Percentiles rank a stretch among this genome's conserved stretches.
Conservation (phyloP, 192 early-diverging fungal species). For the Neocallimastix lanati region DNA sequence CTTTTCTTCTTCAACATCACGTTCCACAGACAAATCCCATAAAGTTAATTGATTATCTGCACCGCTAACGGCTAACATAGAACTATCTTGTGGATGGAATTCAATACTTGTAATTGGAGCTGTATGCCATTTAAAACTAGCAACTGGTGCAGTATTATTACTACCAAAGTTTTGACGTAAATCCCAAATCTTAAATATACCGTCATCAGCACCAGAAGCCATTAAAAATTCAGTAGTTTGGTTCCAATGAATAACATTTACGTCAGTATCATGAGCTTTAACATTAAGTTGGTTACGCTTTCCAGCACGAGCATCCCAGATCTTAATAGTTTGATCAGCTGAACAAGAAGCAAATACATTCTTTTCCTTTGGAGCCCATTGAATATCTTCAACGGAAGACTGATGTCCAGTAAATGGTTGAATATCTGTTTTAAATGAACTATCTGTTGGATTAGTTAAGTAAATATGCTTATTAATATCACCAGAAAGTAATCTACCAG, state of each 20-base stretch:
- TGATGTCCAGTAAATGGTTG: conserved; percentile 62
- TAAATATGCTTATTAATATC: conserved; percentile 65
- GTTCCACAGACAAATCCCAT: conserved; percentile 96
- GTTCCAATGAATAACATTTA: conserved; percentile 97
- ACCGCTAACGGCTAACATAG: conserved; percentile 72
- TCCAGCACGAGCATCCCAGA: conserved; percentile 83
- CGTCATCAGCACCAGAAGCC: conserved; percentile 83
- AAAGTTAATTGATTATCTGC: conserved; percentile 91
- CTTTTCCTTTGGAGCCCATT: conserved; percentile 84
- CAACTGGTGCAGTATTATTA: conserved; percentile 53
- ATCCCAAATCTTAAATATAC: conserved; percentile 92
- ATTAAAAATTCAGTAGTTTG: conserved; percentile 65
- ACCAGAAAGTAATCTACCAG: conserved; percentile 64
- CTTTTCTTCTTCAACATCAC: conserved; percentile 71
- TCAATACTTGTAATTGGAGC: conserved; percentile 86
- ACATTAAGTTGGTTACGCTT: conserved; percentile 56
- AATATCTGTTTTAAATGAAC: conserved; percentile 4
- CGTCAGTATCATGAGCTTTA: conserved; percentile 66
- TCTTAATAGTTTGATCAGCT: conserved; percentile 75
- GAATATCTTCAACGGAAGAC: conserved; percentile 81
- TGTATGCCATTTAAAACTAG: conserved; percentile 87
- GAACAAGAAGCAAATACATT: conserved; percentile 85
- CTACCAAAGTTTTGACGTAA: conserved; percentile 39
- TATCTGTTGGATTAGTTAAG: conserved; percentile 48
- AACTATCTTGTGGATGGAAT: conserved; percentile 87